phyloP scores from a whole-genome alignment of 2,329 filamentous ascomycete genomes.

The Ophioceras dolichostomum region DNA sequence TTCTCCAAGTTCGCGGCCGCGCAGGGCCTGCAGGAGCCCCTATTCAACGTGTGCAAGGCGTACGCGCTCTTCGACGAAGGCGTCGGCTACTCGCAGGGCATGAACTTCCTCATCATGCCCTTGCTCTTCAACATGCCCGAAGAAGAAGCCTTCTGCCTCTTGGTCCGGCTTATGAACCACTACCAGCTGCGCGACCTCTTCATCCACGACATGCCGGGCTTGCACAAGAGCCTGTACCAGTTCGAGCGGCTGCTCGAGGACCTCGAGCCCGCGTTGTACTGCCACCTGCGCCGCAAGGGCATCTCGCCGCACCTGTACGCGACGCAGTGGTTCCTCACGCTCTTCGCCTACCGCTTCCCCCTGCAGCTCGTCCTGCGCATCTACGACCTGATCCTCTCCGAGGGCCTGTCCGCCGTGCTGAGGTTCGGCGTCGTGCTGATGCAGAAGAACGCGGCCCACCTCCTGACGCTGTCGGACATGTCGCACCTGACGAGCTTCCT shows the following conservation, averaged over 20 bases:
- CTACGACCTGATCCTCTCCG: constrained; percentile 88
- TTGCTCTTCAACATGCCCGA: constrained; percentile 96
- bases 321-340: constrained; percentile 95
- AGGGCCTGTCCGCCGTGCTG: constrained; percentile 84
- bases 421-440: constrained; percentile 93
- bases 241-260: constrained; percentile 93
- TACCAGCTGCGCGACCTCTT: constrained; percentile 90
- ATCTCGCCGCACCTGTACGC: constrained; percentile 91
- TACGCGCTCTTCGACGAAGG: constrained; percentile 92
- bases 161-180: constrained; percentile 93
- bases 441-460: constrained; percentile 74
- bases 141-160: constrained; percentile 87
- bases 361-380: constrained; percentile 92
- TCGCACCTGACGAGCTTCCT: constrained; percentile 75
- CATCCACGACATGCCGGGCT: constrained; percentile 87
- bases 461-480: constrained; percentile 88
- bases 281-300: constrained; percentile 76
- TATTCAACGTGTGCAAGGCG: constrained; percentile 94
- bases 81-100: constrained; percentile 94
- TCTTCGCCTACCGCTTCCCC: constrained; percentile 97
- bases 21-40: constrained; percentile 79
- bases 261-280: constrained; percentile 85
- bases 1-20: constrained; percentile 93
- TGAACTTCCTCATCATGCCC: constrained; percentile 98
- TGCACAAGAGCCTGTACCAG: constrained; percentile 87